Evolutionary conservation across 2,329 filamentous ascomycete genomes (phyloP).

Genomic region (Juglanconis juglandina): DNA sequence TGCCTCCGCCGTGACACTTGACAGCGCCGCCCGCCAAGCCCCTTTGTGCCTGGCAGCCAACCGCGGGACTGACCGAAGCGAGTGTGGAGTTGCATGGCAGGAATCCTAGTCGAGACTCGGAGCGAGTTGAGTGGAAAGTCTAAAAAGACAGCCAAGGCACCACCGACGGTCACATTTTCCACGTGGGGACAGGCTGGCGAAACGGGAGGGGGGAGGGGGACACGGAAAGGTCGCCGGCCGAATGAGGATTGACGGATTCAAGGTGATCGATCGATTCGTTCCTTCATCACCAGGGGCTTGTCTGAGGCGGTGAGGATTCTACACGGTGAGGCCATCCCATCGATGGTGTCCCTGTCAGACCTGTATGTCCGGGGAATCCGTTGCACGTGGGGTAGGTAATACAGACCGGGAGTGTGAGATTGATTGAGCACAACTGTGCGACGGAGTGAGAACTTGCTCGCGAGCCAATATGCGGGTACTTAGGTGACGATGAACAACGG

Average conservation of each 20-base stretch:
- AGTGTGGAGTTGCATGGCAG: conserved; percentile 11
- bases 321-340: too few species aligned
- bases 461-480: too few species aligned
- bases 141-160: neutral
- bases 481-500: too few species aligned
- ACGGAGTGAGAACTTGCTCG: too few species aligned
- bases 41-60: conserved; percentile 8
- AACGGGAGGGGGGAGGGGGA: neutral
- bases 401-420: too few species aligned
- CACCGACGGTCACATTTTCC: neutral
- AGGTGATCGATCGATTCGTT: too few species aligned
- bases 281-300: too few species aligned
- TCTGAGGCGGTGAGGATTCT: too few species aligned
- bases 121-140: neutral
- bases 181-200: neutral
- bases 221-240: neutral
- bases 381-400: too few species aligned
- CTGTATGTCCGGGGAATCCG: too few species aligned
- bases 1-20: neutral
- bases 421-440: too few species aligned
- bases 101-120: conserved; percentile 9
- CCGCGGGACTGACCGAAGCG: conserved; percentile 15
- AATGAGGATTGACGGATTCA: neutral
- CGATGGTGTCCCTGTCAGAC: too few species aligned
- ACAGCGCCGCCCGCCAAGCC: neutral